phyloP scores from a whole-genome alignment of 148 eudicot genomes.

The Rhododendron vialii region DNA sequence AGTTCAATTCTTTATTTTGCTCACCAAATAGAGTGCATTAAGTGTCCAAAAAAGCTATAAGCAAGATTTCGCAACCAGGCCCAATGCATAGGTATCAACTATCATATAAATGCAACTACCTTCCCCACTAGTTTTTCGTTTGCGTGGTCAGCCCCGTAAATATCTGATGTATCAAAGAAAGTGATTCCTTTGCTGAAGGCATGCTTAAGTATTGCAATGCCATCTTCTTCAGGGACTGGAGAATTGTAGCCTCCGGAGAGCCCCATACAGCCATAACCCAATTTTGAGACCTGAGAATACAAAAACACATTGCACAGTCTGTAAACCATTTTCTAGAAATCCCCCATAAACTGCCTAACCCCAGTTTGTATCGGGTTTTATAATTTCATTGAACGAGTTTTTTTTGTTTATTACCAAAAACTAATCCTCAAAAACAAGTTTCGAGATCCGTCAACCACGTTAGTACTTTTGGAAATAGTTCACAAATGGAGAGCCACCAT shows the following conservation, averaged over 20 bases:
- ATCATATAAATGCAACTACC: conserved; percentile 31
- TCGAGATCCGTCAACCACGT: background rate
- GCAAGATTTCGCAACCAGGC: background rate
- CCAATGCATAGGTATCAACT: background rate
- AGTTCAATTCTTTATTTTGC: no score
- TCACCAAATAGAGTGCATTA: background rate
- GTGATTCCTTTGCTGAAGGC: conserved; percentile 60
- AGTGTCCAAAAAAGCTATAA: background rate
- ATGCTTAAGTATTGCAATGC: conserved; percentile 44
- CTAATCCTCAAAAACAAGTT: no score
- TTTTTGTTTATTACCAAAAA: no score
- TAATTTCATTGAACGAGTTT: background rate
- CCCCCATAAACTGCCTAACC: background rate
- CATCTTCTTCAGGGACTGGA: conserved; percentile 47
- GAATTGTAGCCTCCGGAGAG: conserved; percentile 38
- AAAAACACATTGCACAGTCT: background rate
- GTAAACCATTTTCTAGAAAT: background rate
- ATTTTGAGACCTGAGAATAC: conserved; percentile 41
- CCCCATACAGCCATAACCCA: conserved; percentile 59
- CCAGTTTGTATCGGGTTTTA: background rate
- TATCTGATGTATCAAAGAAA: conserved; percentile 64
- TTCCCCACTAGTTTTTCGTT: conserved; percentile 65
- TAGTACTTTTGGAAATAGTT: background rate
- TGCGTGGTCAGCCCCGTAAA: conserved; percentile 44
- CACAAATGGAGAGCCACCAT: background rate